phyloP scores from a whole-genome alignment of 805 yeast genomes.

The Metschnikowia koreensis region DNA sequence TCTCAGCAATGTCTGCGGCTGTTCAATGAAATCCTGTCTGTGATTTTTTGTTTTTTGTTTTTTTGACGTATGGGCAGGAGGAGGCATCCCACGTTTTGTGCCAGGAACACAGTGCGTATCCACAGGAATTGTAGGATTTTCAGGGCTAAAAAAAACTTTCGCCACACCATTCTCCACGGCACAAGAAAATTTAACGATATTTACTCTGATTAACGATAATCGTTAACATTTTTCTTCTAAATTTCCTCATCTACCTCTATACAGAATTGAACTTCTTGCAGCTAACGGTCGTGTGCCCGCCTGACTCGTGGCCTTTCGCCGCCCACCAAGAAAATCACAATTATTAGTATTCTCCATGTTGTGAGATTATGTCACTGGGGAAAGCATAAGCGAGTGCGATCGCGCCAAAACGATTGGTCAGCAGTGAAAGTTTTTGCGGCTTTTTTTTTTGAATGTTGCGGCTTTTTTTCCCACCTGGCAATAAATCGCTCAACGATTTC shows the following conservation, averaged over 20 bases:
- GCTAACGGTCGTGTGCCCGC: neutral
- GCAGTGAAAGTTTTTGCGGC: neutral
- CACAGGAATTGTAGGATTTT: neutral
- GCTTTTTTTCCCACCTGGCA: neutral
- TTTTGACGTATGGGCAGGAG: neutral
- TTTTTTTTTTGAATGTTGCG: neutral
- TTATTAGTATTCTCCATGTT: neutral
- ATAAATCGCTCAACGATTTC: neutral
- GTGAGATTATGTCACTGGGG: neutral
- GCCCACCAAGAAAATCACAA: neutral
- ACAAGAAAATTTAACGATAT: no score
- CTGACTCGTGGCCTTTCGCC: neutral
- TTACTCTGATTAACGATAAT: no score
- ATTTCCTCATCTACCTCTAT: no score
- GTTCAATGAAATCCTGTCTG: neutral
- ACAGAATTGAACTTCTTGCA: no score
- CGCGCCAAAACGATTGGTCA: neutral
- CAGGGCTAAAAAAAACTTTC: neutral
- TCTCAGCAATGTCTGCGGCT: neutral
- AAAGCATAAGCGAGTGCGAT: neutral
- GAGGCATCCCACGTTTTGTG: neutral
- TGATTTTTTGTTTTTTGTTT: neutral
- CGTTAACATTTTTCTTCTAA: no score
- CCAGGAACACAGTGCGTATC: neutral
- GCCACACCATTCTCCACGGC: neutral